Percentiles rank a stretch among this genome's conserved stretches.
Evolutionary conservation across 2,329 filamentous ascomycete genomes (phyloP).

Genomic region (Colletotrichum gigasporum): DNA sequence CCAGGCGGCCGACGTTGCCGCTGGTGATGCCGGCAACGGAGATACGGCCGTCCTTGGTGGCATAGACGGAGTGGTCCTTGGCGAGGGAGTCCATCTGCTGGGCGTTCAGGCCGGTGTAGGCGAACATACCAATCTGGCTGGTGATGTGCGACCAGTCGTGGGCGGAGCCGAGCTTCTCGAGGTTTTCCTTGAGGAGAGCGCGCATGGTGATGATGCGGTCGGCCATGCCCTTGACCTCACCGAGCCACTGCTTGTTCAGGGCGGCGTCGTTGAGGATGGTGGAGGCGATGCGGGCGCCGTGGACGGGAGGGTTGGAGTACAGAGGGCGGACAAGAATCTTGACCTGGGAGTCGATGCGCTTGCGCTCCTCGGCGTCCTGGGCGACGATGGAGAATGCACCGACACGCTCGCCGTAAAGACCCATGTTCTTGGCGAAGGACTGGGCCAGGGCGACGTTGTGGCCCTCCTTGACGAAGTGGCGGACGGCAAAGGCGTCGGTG

Average conservation of each 20-base stretch:
- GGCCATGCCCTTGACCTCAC: conserved; percentile 98
- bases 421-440: conserved; percentile 99
- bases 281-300: conserved; percentile 93
- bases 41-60: conserved; percentile 91
- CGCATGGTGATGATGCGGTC: conserved; percentile 99
- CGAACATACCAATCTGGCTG: conserved; percentile 99
- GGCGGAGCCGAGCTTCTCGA: conserved; percentile 93
- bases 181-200: conserved; percentile 90
- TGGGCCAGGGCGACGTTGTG: conserved; percentile 90
- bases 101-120: conserved; percentile 91
- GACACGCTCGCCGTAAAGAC: conserved; percentile 97
- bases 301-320: conserved; percentile 98
- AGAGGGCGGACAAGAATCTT: conserved; percentile 97
- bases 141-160: conserved; percentile 99
- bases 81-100: conserved; percentile 92
- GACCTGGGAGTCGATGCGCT: conserved; percentile 95
- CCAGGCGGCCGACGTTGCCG: conserved; percentile 81
- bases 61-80: conserved; percentile 97
- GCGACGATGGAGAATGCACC: conserved; percentile 95
- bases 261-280: conserved; percentile 87
- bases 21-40: conserved; percentile 86
- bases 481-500: conserved; percentile 91
- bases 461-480: conserved; percentile 92
- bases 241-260: conserved; percentile 93
- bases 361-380: conserved; percentile 87